These are phyloP conservation scores for Linum tenue DNA, from an alignment of 345 rosid genomes.

Conservation along the genomic window DNA sequence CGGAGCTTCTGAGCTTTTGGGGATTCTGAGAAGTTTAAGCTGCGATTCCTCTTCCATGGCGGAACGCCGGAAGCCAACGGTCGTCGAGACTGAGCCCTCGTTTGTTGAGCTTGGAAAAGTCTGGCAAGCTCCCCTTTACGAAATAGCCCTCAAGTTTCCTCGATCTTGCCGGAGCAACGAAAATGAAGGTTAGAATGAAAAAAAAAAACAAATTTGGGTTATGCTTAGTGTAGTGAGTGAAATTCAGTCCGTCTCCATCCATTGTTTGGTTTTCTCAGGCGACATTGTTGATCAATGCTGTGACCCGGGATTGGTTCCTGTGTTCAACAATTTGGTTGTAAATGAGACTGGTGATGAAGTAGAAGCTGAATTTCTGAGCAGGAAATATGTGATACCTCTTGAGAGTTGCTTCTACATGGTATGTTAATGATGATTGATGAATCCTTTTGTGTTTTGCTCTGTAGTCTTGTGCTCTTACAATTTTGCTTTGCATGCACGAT, in stretches of 20 bases:
- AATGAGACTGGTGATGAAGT: conserved; percentile 47
- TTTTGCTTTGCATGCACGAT: conserved; percentile 14
- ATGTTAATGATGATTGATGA: neutral
- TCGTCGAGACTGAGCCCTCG: conserved; percentile 23
- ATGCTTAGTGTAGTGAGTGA: neutral
- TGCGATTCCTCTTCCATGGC: conserved; percentile 17
- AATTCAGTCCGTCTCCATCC: neutral
- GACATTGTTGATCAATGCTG: conserved; percentile 6
- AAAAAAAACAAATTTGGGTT: neutral
- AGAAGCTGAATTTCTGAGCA: conserved; percentile 50
- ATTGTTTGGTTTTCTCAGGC: conserved; percentile 23
- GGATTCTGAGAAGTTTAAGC: conserved; percentile 32
- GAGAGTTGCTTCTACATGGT: conserved; percentile 86
- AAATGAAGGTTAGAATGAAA: conserved; percentile 22
- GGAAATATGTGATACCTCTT: conserved; percentile 45
- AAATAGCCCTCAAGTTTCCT: conserved; percentile 38
- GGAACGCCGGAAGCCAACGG: conserved; percentile 2
- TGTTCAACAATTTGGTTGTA: conserved; percentile 45
- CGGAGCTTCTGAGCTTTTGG: conserved; percentile 36
- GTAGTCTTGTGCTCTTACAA: conserved; percentile 12
- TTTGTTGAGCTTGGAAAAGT: conserved; percentile 58
- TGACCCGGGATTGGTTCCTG: conserved; percentile 35
- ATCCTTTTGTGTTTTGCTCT: no score
- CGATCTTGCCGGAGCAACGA: conserved; percentile 9
- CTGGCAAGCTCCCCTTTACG: conserved; percentile 75